phyloP scores from a whole-genome alignment of 495 filamentous ascomycete species.

The Bombardia bombarda region DNA sequence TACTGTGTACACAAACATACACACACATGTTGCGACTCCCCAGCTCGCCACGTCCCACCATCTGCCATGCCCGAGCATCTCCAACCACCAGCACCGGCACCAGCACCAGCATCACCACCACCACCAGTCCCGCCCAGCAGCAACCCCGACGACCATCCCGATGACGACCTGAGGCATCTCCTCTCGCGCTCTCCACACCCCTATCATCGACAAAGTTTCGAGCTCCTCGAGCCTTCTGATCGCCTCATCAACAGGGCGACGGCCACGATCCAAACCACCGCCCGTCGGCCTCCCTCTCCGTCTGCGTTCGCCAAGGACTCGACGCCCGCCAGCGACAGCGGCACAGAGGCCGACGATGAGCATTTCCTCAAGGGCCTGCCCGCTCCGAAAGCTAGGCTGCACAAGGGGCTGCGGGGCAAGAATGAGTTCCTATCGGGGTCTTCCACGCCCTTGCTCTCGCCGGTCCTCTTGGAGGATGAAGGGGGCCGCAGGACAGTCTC shows the following conservation, averaged over 20 bases:
- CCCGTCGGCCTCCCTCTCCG: slow-evolving; percentile 16
- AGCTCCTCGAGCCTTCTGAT: slow-evolving; percentile 39
- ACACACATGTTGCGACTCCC: too few relatives aligned
- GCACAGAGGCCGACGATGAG: slow-evolving; percentile 89
- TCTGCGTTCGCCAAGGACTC: too few relatives aligned
- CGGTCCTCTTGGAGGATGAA: slow-evolving; percentile 51
- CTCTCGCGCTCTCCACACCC: slow-evolving; percentile 73
- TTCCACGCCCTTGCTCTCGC: slow-evolving; percentile 53
- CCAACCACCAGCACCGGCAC: slow-evolving; percentile 16
- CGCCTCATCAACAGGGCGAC: slow-evolving; percentile 12
- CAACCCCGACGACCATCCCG: slow-evolving; percentile 11
- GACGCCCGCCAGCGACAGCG: slow-evolving; percentile 71
- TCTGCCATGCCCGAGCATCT: slow-evolving; percentile 32
- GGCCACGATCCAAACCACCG: not conserved
- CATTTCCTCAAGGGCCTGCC: slow-evolving; percentile 73
- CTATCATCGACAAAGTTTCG: slow-evolving; percentile 51
- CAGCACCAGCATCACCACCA: too few relatives aligned
- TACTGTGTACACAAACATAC: too few relatives aligned
- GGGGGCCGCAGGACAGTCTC: slow-evolving; percentile 18
- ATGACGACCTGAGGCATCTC: slow-evolving; percentile 38
- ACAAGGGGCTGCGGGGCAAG: slow-evolving; percentile 61
- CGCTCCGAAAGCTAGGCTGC: slow-evolving; percentile 57
- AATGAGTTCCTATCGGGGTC: slow-evolving; percentile 40
- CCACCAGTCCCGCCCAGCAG: slow-evolving; percentile 9
- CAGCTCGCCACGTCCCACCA: not conserved